phyloP scores from a whole-genome alignment of 2,329 filamentous ascomycete genomes.

The Didymosphaeria variabile region DNA sequence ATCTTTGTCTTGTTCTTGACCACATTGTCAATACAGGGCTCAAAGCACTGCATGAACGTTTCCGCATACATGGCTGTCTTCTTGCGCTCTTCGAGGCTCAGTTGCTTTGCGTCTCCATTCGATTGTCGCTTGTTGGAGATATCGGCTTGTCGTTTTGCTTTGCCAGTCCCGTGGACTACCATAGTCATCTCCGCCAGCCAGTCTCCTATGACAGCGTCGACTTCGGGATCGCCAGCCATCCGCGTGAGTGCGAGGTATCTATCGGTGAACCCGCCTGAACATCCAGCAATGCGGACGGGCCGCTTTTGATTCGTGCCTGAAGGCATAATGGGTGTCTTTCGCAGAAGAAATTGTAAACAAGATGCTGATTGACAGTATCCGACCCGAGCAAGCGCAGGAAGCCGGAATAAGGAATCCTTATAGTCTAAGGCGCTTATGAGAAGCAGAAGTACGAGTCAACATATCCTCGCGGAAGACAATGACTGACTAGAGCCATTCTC shows the following conservation, averaged over 20 bases:
- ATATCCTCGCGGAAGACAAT: not conserved
- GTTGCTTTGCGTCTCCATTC: slow-evolving; percentile 26
- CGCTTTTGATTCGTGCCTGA: slow-evolving; percentile 26
- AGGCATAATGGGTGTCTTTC: not conserved
- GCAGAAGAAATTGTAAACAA: not conserved
- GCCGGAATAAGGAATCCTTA: not conserved
- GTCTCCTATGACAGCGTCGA: slow-evolving; percentile 39
- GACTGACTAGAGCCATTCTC: slow-evolving; percentile 6
- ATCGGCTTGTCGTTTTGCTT: slow-evolving; percentile 40
- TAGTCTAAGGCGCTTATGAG: not conserved
- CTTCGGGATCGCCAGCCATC: slow-evolving; percentile 39
- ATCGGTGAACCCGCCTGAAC: slow-evolving; percentile 53
- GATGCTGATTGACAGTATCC: not conserved
- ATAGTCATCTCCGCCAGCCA: slow-evolving; percentile 44
- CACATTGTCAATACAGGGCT: slow-evolving; percentile 13
- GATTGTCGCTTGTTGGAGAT: slow-evolving; percentile 3
- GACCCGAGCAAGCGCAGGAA: not conserved
- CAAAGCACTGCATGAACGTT: slow-evolving; percentile 60
- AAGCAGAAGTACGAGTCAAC: slow-evolving; percentile 3
- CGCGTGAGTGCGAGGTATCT: slow-evolving; percentile 47
- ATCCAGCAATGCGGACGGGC: slow-evolving; percentile 43
- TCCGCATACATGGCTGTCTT: slow-evolving; percentile 41
- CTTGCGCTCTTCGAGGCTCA: slow-evolving; percentile 47
- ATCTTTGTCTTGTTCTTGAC: slow-evolving; percentile 13
- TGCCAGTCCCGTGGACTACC: slow-evolving; percentile 36